Evolutionary conservation across 345 rosid species (phyloP), one percentile per base, ranked within the genome.

Genomic region (Rhizophora apiculata): DNA sequence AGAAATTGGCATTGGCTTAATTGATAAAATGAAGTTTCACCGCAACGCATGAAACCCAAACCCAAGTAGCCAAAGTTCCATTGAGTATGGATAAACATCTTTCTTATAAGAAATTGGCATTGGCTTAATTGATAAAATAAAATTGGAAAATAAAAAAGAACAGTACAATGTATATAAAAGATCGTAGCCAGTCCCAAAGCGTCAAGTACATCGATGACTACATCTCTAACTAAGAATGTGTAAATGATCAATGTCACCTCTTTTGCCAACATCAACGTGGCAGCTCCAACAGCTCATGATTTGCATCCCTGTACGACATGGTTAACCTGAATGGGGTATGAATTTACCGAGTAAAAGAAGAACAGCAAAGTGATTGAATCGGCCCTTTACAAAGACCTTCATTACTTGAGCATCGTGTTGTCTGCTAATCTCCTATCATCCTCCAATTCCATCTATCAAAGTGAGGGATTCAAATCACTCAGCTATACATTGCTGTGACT

Each of bases 401-500:
- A 6, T 8, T 34, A 29, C 37, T 7, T 1, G 36, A 34, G 37
- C 37, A 7, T 34, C 37, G 37, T 34, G 9, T 34, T 34, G 9
- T 7, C 37, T 34, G 9, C 37, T 34, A 34, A 13, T 39, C 31
- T 60, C 18, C 46, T 13, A 1, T 39, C 32, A 22, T 59, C 39
- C 32, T 27, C 9, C 24, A 32, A n/a, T 15, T 49, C 36, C 34
- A 46, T 31, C 53, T 1, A 13, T 32, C 51, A 20, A 32, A 34
- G 22, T 1, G 60, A 15, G 52, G 53, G 13, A 8, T 20, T 37
- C 19, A 61, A 54, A 70, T 82, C 81, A 86, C 58, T 86, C 88
- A 2, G 66, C 63, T 64, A 78, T 27, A 73, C 99, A 95, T 73
- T 87, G 96, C 53, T 69, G 84, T 31, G 86, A 77, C 62, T 62